Percentiles rank a stretch among this genome's conserved stretches.
These are phyloP conservation scores for Vinca major DNA, from an alignment of 305 asterid genomes.

Conservation along the genomic window DNA sequence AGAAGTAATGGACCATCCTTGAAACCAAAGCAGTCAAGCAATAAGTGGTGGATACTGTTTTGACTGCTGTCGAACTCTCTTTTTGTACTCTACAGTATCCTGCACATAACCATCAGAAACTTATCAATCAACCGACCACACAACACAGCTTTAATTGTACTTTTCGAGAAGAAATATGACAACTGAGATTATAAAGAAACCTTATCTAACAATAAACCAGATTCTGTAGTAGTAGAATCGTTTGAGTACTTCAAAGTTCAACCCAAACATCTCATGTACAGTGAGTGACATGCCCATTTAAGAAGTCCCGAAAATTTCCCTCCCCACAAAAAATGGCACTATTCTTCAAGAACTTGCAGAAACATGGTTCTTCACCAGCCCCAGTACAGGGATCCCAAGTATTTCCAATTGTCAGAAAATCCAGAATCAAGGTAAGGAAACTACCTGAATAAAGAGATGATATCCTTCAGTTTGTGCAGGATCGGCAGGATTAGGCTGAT, in stretches of 20 bases:
- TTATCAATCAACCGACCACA: not conserved
- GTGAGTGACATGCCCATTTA: not conserved
- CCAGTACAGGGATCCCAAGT: not conserved
- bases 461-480: slow-evolving; percentile 97
- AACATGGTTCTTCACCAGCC: not conserved
- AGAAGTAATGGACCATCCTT: slow-evolving; percentile 5
- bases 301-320: not conserved
- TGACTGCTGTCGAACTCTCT: slow-evolving; percentile 56
- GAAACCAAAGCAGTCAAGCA: not conserved
- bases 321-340: no score
- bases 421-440: slow-evolving; percentile 4
- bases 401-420: not conserved
- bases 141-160: not conserved
- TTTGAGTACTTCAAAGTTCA: no score
- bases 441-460: slow-evolving; percentile 86
- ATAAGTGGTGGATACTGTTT: slow-evolving; percentile 47
- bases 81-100: slow-evolving; percentile 58
- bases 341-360: no score
- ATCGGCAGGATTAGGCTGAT: slow-evolving; percentile 78
- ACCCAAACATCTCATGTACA: not conserved
- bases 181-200: not conserved
- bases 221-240: not conserved
- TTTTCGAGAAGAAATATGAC: no score
- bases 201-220: not conserved
- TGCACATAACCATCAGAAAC: slow-evolving; percentile 20